These are phyloP conservation scores for Plasmodium knowlesi DNA, from an alignment of 169 alveolate species.

Conservation along the genomic window DNA sequence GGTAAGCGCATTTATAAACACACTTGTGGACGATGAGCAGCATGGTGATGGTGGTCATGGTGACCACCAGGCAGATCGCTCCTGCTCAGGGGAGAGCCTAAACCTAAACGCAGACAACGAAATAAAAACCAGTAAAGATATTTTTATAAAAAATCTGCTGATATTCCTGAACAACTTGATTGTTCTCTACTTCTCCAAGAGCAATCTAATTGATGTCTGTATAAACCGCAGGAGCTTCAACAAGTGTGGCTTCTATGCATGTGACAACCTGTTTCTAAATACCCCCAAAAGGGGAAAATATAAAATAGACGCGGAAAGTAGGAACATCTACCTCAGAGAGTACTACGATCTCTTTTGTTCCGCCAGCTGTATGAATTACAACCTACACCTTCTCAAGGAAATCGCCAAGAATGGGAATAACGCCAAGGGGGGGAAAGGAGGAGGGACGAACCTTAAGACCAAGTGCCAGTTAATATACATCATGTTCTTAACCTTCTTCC, in stretches of 20 bases:
- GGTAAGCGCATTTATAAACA: slow-evolving; percentile 26
- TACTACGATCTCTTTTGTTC: slow-evolving; percentile 65
- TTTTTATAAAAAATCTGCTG: slow-evolving; percentile 31
- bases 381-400: slow-evolving; percentile 19
- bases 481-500: slow-evolving; percentile 71
- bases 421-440: neutral
- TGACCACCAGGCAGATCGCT: neutral
- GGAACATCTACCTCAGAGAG: slow-evolving; percentile 40
- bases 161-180: slow-evolving; percentile 35
- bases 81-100: neutral
- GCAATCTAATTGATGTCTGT: slow-evolving; percentile 52
- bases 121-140: slow-evolving; percentile 18
- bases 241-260: slow-evolving; percentile 73
- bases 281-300: slow-evolving; percentile 46
- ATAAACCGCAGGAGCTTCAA: slow-evolving; percentile 58
- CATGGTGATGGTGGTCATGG: neutral
- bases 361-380: slow-evolving; percentile 59
- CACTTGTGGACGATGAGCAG: neutral
- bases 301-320: slow-evolving; percentile 34
- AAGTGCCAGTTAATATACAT: slow-evolving; percentile 53
- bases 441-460: neutral
- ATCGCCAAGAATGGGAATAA: neutral
- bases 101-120: neutral
- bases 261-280: slow-evolving; percentile 49
- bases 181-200: slow-evolving; percentile 21